A percentile compares a stretch with the other conserved stretches of the same genome.
Evolutionary conservation across 2,329 filamentous ascomycete species (phyloP).

Genomic region (Emergomyces orientalis): DNA sequence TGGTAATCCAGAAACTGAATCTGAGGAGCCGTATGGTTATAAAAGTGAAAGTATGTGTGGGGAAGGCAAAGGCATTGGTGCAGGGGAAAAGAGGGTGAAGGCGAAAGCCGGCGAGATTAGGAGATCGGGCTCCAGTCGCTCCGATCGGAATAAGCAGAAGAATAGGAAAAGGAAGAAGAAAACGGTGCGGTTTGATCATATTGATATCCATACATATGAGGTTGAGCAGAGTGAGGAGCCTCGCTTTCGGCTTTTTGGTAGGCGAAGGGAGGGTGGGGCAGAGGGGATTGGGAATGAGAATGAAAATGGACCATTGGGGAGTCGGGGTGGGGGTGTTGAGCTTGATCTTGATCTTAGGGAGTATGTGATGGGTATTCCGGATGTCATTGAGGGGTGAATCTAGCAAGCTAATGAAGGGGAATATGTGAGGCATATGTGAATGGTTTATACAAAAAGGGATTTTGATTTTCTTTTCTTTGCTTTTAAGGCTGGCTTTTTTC

Average conservation of each 20-base stretch:
- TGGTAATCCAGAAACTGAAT: not conserved
- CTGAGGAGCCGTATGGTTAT: not conserved
- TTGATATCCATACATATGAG: slow-evolving; percentile 8
- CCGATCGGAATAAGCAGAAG: not conserved
- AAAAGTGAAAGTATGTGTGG: too few relatives aligned
- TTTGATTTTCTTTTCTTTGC: not conserved
- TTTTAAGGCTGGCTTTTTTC: too few relatives aligned
- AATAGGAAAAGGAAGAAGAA: too few relatives aligned
- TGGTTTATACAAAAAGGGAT: not conserved
- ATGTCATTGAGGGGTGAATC: slow-evolving; percentile 3
- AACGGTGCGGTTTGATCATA: slow-evolving; percentile 6
- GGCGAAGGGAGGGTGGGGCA: not conserved
- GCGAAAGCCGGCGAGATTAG: too few relatives aligned
- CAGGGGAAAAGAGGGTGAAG: not conserved
- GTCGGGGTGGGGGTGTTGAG: slow-evolving; percentile 42
- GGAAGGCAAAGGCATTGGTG: not conserved
- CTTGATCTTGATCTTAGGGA: slow-evolving; percentile 24
- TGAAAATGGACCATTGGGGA: slow-evolving; percentile 23
- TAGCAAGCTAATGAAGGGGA: too few relatives aligned
- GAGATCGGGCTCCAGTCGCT: not conserved
- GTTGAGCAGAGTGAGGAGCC: slow-evolving; percentile 1
- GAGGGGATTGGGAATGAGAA: not conserved
- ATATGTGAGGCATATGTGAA: not conserved
- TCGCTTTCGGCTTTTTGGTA: not conserved
- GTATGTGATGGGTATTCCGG: slow-evolving; percentile 4